A percentile compares a stretch with the other conserved stretches of the same genome.
Conservation (phyloP, 2,329 filamentous ascomycete species). For the Colletotrichum liaoningense region DNA sequence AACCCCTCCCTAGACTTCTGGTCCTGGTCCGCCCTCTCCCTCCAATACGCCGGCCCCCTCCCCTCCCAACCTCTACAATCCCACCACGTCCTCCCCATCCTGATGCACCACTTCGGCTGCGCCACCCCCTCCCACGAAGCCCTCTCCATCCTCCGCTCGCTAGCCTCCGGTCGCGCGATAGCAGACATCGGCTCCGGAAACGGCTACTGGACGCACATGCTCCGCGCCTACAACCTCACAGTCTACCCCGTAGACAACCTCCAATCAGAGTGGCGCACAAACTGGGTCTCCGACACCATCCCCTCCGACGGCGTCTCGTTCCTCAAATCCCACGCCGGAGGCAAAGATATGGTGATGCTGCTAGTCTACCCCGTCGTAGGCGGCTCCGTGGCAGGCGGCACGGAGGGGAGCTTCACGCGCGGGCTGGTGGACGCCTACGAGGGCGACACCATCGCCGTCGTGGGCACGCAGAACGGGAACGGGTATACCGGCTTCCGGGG, state of each 20-base stretch:
- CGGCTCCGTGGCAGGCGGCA: constrained; percentile 71
- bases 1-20: constrained; percentile 77
- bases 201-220: constrained; percentile 81
- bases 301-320: constrained; percentile 70
- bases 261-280: constrained; percentile 74
- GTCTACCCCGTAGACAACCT: constrained; percentile 75
- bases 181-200: constrained; percentile 78
- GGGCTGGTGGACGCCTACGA: constrained; percentile 69
- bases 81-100: constrained; percentile 77
- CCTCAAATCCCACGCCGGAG: constrained; percentile 60
- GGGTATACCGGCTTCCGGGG: constrained; percentile 78
- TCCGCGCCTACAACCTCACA: constrained; percentile 67
- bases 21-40: constrained; percentile 70
- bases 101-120: constrained; percentile 86
- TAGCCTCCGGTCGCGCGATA: too few relatives aligned
- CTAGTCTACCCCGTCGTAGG: constrained; percentile 81
- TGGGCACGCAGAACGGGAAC: constrained; percentile 80
- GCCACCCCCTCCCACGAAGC: constrained; percentile 76
- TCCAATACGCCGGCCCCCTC: constrained; percentile 75
- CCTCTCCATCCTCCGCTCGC: constrained; percentile 70
- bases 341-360: constrained; percentile 69
- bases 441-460: constrained; percentile 75
- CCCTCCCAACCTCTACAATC: constrained; percentile 61
- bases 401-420: constrained; percentile 73
- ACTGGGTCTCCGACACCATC: constrained; percentile 77